Evolutionary conservation across 345 rosid species (phyloP), one percentile per base, ranked within the genome.

Genomic region (Brassica cretica): DNA sequence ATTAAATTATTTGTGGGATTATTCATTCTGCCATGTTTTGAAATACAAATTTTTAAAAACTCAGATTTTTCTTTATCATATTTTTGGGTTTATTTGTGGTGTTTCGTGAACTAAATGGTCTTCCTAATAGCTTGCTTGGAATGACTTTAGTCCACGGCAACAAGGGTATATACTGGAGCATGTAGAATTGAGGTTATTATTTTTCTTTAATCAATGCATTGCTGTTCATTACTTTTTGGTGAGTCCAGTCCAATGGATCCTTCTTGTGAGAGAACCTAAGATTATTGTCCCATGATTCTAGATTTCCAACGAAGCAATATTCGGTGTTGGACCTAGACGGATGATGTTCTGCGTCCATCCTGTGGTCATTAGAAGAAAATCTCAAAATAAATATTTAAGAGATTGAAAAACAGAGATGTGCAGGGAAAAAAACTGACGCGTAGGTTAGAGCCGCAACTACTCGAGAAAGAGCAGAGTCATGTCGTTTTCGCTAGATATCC

Each of bases 371-470:
- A 37, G 24, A 33, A 59, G 3, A 39, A 53, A 67, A 55, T 25
- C 14, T 18, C 1, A 9, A 71, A 63, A 10, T 29, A 1, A n/a
- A 12, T 5, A 11, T 14, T 49, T 14, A 68, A 73, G 12, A 51
- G 1, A 60, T 6, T 46, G 61, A 78, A 64, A 58, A 10, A 44
- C 29, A 78, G 72, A 66, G 69, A 49, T 14, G 30, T 72, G 64
- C 64, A 66, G 61, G 7, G 30, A 33, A 73, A 32, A 37, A 21
- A 74, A 64, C 59, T 12, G 79, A 74, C 79, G 66, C 76, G 83
- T 70, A 70, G 46, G 55, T 55, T 63, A 70, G 41, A 80, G 83
- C 83, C 83, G 83, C 79, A 80, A 80, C 66, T 80, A 80, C 79
- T 80, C 76, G 76, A 80, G 79, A 80, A 64, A 75, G 79, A 80